Evolutionary conservation across 1,284 basidiomycete species (phyloP), one percentile per base, ranked within the genome.

Genomic region (Cutaneotrichosporon daszewskae): DNA sequence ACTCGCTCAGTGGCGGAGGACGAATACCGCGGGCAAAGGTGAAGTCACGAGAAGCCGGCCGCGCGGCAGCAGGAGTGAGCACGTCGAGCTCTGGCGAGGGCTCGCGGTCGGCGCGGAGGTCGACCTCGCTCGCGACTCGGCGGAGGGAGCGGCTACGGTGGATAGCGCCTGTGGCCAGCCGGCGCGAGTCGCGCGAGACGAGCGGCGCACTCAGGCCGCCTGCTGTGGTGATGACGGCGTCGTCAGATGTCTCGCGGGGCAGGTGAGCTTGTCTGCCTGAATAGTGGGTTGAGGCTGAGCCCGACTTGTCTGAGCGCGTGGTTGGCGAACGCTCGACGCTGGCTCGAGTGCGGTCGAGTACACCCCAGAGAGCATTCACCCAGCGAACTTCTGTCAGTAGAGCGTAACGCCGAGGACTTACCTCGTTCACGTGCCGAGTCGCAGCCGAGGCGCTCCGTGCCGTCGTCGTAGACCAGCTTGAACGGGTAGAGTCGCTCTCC

Each of bases 401-500:
- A 26, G n/a, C 5, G 19, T 23, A 9, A n/a, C n/a, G n/a, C n/a
- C n/a, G n/a, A n/a, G n/a, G n/a, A 40, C 58, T 51, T 19, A 67
- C 64, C 61, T 51, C 88, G 76, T 59, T 90, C 85, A 45, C 83
- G 67, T 5, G 87, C 78, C 49, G 84, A 88, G 59, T 89, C 87
- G 17, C 85, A 82, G 1, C 82, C 88, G 11, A 92, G 64, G 11
- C 87, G 72, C 64, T 92, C 89, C 1, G 87, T 81, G 3, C 88
- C 88, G 64, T 92, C 89, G 16, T 78, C 77, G 60, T 92, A 92
- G 25, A 88, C 66, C 9, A 92, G 77, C 60, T 89, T 86, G 72
- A 92, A 91, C 0, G 88, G 88, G 43, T 86, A 87, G 7, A 92
- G 64, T 43, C 79, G 76, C 51, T 87, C 82, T 64, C 83, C 76